Evolutionary conservation across 805 yeast genomes (phyloP).

Genomic region (Suhomyces sp.): DNA sequence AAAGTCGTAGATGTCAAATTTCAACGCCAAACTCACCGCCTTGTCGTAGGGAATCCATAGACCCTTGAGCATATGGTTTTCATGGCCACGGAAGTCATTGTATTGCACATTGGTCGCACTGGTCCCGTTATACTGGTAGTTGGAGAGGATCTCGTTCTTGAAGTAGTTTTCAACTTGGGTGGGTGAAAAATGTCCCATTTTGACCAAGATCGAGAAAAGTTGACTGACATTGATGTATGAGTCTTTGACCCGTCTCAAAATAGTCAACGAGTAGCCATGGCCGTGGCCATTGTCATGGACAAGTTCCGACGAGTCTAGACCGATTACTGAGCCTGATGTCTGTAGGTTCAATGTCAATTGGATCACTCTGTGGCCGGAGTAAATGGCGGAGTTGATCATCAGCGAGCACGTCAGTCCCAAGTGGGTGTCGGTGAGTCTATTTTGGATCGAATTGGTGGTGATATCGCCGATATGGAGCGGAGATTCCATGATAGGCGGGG

Average conservation of each 20-base stretch:
- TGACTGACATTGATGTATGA: constrained; percentile 41
- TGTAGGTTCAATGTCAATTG: constrained; percentile 27
- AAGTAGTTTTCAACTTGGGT: constrained; percentile 31
- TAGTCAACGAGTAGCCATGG: constrained; percentile 5
- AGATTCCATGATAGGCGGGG: constrained; percentile 48
- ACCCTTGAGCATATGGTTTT: constrained; percentile 29
- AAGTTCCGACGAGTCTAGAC: neutral
- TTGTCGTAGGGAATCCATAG: constrained; percentile 46
- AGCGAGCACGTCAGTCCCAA: constrained; percentile 22
- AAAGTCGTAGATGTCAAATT: constrained; percentile 40
- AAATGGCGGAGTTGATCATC: constrained; percentile 27
- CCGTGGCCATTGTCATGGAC: neutral
- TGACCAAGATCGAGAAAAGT: constrained; percentile 33
- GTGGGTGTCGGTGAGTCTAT: constrained; percentile 37
- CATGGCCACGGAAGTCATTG: constrained; percentile 30
- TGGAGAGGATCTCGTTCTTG: constrained; percentile 32
- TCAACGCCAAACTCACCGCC: constrained; percentile 38
- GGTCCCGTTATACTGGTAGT: constrained; percentile 30
- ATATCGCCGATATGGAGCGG: constrained; percentile 42
- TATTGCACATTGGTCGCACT: constrained; percentile 9
- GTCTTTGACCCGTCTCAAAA: constrained; percentile 43
- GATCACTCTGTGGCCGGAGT: constrained; percentile 37
- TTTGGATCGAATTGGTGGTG: constrained; percentile 40
- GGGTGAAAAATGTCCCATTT: constrained; percentile 24
- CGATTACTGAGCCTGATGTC: constrained; percentile 9